Evolutionary conservation across 2,329 filamentous ascomycete genomes (phyloP), one percentile per base, ranked within the genome.

Genomic region (Neofusicoccum sp.): DNA sequence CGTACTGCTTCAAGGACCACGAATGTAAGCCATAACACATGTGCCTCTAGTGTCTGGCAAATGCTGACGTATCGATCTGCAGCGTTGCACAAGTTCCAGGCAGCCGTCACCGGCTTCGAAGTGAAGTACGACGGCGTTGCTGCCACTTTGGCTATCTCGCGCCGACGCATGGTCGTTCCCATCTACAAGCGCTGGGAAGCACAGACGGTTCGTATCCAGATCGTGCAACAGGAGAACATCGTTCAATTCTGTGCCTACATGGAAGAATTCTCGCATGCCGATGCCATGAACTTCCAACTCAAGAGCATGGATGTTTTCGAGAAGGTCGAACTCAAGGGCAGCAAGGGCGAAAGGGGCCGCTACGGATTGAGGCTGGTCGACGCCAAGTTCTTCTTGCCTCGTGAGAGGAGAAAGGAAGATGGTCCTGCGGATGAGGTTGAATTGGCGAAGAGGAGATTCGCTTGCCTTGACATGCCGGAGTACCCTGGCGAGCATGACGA

Each of bases 111-210:
- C 0, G 92, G 93, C 0, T 96, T 90, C 75, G 82, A 82, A 31
- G 91, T 97, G 14, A 79, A 72, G 67, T 77, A 75, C 54, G 74
- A 75, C 48, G 75, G 75, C 33, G 70, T 91, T 59, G 92, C 92
- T 5, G 81, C 84, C 6, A 87, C 87, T 0, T 91, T 97, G 74
- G 88, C 89, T 64, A 96, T 97, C 67, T 88, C 93, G 1, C 87
- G 93, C 34, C 87, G 91, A 54, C 86, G 91, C 67, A 95, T 93
- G 89, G 91, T 97, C 11, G 92, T 96, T 14, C 92, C 92, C 0
- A 94, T 97, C 67, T 91, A 96, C 79, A 96, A 97, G 79, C 95
- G 95, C 76, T 96, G 92, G 91, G 92, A 96, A 72, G 91, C 93
- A 2, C 87, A 84, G n/a, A 84, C 84, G 41, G 91, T 91, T 7